phyloP scores from a whole-genome alignment of 2,329 filamentous ascomycete species.

The Monosporascus cannonballus region DNA sequence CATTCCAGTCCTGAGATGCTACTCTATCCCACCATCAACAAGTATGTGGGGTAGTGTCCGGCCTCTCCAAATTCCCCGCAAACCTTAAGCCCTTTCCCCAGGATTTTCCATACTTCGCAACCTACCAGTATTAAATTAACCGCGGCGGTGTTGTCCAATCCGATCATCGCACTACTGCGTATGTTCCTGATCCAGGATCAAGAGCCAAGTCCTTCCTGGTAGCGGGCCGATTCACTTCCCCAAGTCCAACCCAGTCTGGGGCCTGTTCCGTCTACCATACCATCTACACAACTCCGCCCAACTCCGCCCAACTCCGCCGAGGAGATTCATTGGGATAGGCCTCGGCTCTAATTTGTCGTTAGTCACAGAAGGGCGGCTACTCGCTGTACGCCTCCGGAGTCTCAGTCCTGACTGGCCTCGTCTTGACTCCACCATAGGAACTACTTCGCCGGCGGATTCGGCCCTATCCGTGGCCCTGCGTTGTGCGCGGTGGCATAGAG shows the following conservation, averaged over 20 bases:
- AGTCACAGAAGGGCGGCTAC: background rate
- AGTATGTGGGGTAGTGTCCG: background rate
- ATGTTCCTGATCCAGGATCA: background rate
- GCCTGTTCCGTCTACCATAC: background rate
- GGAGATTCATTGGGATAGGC: background rate
- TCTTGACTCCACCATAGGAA: background rate
- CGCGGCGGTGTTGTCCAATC: background rate
- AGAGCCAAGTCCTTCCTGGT: background rate
- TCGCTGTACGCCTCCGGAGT: background rate
- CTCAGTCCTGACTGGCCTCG: background rate
- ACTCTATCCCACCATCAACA: too few relatives aligned
- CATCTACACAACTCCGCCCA: background rate
- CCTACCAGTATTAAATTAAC: background rate
- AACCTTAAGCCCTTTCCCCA: background rate
- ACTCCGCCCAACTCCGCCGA: background rate
- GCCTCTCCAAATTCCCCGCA: background rate
- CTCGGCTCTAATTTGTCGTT: background rate
- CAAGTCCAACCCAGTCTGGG: background rate
- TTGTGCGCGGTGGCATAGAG: conserved; percentile 3
- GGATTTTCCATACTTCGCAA: background rate
- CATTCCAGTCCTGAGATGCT: too few relatives aligned
- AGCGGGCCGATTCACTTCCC: background rate
- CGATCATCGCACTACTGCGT: background rate
- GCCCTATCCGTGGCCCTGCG: conserved; percentile 11
- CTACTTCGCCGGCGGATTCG: conserved; percentile 14